phyloP scores from a whole-genome alignment of 2,329 filamentous ascomycete species.

The Ceratocystis eucalypticola region DNA sequence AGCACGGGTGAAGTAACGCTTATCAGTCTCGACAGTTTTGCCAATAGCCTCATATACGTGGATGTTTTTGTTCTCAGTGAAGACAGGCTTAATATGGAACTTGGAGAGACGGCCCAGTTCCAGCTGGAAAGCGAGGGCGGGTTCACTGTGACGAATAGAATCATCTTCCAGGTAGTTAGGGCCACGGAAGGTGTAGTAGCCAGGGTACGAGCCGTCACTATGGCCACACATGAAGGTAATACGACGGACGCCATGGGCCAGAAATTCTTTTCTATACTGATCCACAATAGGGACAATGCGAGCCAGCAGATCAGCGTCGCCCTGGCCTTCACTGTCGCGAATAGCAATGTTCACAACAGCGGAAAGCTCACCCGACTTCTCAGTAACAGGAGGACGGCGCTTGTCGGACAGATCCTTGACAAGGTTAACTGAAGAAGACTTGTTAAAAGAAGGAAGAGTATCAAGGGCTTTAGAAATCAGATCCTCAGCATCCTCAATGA shows the following conservation, averaged over 20 bases:
- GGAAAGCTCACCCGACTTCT: conserved; percentile 63
- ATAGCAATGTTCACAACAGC: conserved; percentile 89
- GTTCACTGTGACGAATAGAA: conserved; percentile 94
- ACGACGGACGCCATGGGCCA: conserved; percentile 69
- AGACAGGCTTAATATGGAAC: conserved; percentile 96
- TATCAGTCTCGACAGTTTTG: conserved; percentile 89
- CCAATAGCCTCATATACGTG: conserved; percentile 96
- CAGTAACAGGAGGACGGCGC: conserved; percentile 45
- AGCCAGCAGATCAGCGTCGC: conserved; percentile 66
- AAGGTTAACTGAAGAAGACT: conserved; percentile 40
- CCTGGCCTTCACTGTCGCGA: conserved; percentile 68
- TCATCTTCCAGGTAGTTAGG: conserved; percentile 80
- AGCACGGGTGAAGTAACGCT: conserved; percentile 95
- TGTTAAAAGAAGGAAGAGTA: conserved; percentile 50
- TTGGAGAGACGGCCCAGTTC: conserved; percentile 87
- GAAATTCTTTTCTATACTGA: conserved; percentile 70
- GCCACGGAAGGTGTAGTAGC: conserved; percentile 96
- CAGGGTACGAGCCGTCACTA: conserved; percentile 85
- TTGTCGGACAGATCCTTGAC: conserved; percentile 62
- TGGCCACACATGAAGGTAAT: conserved; percentile 94
- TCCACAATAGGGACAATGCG: conserved; percentile 65
- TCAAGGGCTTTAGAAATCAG: conserved; percentile 72
- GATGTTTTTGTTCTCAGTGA: conserved; percentile 98
- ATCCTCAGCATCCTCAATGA: conserved; percentile 89
- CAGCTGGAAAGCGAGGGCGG: conserved; percentile 94